Evolutionary conservation across 352 stramenopile genomes (phyloP).

Genomic region (Pythium volutum): DNA sequence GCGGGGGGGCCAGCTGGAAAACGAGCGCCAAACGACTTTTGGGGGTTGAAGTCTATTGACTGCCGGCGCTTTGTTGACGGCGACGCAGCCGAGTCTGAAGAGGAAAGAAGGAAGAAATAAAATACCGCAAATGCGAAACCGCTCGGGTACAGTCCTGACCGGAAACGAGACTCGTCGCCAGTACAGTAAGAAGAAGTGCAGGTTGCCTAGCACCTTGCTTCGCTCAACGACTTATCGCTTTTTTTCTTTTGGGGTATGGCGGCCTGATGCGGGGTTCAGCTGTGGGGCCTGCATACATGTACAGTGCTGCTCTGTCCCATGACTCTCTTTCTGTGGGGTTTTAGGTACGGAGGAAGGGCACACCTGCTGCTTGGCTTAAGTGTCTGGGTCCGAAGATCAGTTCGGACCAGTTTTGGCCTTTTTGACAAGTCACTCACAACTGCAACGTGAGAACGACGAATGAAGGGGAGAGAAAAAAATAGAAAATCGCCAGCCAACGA

Average conservation of each 20-base stretch:
- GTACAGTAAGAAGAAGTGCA: neutral
- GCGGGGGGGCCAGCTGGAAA: neutral
- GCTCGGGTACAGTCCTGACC: neutral
- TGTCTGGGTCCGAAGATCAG: slow-evolving; percentile 7
- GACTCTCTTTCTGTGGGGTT: slow-evolving; percentile 5
- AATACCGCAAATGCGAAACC: neutral
- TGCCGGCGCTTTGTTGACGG: neutral
- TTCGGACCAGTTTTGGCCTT: neutral
- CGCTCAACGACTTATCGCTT: neutral
- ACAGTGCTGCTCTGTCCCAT: slow-evolving; percentile 25
- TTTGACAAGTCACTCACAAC: neutral
- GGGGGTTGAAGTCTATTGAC: slow-evolving; percentile 1
- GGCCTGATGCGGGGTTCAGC: neutral
- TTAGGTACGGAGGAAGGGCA: neutral
- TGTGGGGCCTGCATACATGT: neutral
- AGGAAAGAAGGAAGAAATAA: neutral
- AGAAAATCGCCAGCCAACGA: slow-evolving; percentile 20
- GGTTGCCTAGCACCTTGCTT: neutral
- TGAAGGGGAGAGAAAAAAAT: slow-evolving; percentile 16
- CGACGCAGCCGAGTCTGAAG: slow-evolving; percentile 1
- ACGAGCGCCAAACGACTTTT: neutral
- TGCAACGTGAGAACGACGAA: neutral
- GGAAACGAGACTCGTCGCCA: neutral
- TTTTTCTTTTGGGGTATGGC: neutral
- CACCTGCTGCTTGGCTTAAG: neutral